Conservation (phyloP, 23 red algal genomes). For the Pyropia haitanensis region DNA sequence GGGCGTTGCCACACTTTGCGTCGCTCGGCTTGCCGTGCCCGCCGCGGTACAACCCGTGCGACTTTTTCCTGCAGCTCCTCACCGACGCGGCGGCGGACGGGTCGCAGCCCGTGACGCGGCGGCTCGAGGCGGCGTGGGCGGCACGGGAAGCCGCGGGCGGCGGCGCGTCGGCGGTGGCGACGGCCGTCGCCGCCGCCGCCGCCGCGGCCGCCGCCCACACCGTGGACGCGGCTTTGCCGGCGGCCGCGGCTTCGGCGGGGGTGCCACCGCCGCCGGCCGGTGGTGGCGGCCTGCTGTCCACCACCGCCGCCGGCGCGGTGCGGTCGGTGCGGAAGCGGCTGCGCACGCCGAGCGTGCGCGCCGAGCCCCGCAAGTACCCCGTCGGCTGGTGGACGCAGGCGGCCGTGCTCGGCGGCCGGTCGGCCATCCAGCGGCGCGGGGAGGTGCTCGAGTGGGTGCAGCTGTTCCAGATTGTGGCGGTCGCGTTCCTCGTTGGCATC, state of each 20-base stretch:
- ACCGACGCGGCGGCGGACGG: constrained; percentile 23
- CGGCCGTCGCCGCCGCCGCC: not conserved
- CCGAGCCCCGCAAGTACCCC: constrained; percentile 60
- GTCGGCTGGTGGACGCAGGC: constrained; percentile 62
- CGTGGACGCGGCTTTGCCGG: not conserved
- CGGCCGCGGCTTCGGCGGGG: no score
- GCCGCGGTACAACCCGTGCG: constrained; percentile 71
- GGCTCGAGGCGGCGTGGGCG: not conserved
- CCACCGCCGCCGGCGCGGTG: no score
- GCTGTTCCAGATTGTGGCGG: constrained; percentile 42
- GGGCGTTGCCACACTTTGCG: constrained; percentile 54
- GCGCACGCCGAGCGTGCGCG: not conserved
- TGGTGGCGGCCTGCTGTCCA: no score
- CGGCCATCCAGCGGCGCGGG: constrained; percentile 47
- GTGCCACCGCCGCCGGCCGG: no score
- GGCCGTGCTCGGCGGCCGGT: constrained; percentile 43
- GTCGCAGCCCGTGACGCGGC: not conserved
- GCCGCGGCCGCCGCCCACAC: not conserved
- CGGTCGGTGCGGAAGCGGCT: no score
- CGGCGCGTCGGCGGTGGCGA: not conserved
- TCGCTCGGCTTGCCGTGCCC: constrained; percentile 61
- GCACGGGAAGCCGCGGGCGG: not conserved
- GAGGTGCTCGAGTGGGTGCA: constrained; percentile 32
- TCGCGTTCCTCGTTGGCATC: constrained; percentile 40
- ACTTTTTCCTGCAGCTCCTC: constrained; percentile 72